A percentile compares a stretch with the other conserved stretches of the same genome.
These are phyloP conservation scores for Huntiella bhutanensis DNA, from an alignment of 2,329 filamentous ascomycete genomes.

Conservation along the genomic window DNA sequence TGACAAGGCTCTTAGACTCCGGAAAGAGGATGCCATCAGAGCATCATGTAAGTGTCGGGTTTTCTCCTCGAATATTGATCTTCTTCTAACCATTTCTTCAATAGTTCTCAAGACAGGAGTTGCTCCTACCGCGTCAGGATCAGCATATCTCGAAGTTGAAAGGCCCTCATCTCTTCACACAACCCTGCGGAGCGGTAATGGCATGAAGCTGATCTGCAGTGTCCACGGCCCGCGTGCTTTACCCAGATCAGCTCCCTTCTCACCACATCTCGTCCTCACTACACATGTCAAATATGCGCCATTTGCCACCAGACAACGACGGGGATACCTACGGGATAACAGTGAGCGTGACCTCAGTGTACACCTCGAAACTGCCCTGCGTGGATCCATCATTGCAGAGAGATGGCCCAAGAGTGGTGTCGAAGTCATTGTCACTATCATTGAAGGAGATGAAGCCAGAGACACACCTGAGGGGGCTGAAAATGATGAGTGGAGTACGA, in stretches of 20 bases:
- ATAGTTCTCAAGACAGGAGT: constrained; percentile 78
- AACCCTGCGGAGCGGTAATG: constrained; percentile 31
- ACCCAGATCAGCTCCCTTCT: constrained; percentile 77
- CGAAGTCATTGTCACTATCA: constrained; percentile 81
- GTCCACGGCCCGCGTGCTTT: constrained; percentile 86
- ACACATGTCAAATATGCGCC: constrained; percentile 94
- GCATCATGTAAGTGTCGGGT: constrained; percentile 54
- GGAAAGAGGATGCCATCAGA: constrained; percentile 52
- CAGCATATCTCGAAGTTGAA: constrained; percentile 62
- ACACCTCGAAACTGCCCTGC: constrained; percentile 76
- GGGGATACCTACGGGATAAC: constrained; percentile 71
- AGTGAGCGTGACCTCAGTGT: constrained; percentile 77
- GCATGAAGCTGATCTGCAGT: constrained; percentile 79
- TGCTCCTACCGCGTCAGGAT: constrained; percentile 82
- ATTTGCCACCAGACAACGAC: constrained; percentile 66
- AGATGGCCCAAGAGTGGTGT: constrained; percentile 96
- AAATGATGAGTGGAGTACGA: constrained; percentile 61
- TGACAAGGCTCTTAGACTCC: constrained; percentile 28
- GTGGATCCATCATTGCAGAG: constrained; percentile 79
- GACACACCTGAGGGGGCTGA: constrained; percentile 27
- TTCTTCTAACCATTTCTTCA: background rate
- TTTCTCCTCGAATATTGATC: background rate
- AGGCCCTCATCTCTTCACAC: constrained; percentile 19
- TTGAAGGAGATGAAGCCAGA: constrained; percentile 79
- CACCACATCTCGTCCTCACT: constrained; percentile 74